Conservation (phyloP, 768 basidiomycete genomes). For the Mycena indigotica region DNA sequence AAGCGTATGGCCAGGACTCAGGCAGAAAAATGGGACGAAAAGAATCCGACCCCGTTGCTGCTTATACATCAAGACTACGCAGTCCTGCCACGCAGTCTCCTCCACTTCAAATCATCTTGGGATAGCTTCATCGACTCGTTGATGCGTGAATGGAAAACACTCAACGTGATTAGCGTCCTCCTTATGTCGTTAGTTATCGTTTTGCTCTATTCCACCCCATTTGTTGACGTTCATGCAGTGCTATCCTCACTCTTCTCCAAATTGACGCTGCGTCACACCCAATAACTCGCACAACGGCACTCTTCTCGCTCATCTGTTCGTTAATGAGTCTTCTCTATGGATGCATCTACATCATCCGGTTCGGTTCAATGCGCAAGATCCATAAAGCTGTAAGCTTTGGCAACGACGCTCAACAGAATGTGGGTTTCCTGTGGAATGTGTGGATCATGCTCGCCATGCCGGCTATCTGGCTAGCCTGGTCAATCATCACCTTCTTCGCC, state of each 20-base stretch:
- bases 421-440: conserved; percentile 56
- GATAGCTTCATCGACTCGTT: conserved; percentile 57
- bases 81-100: conserved; percentile 39
- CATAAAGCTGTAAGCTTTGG: conserved; percentile 66
- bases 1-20: conserved; percentile 41
- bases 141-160: conserved; percentile 59
- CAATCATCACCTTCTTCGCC: conserved; percentile 57
- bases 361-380: conserved; percentile 68
- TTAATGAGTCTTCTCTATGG: conserved; percentile 67
- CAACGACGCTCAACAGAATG: conserved; percentile 37
- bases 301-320: conserved; percentile 61
- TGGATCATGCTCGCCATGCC: conserved; percentile 68
- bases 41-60: neutral
- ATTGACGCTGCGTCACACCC: conserved; percentile 50
- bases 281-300: conserved; percentile 56
- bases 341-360: conserved; percentile 66
- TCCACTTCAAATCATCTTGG: conserved; percentile 57
- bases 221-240: conserved; percentile 28
- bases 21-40: conserved; percentile 21
- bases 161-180: conserved; percentile 57
- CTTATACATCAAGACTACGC: neutral
- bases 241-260: conserved; percentile 40
- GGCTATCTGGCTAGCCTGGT: conserved; percentile 28
- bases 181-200: conserved; percentile 18
- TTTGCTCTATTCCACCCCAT: neutral